phyloP scores from a whole-genome alignment of 352 stramenopile species.

The Saprolegnia parasitica region DNA sequence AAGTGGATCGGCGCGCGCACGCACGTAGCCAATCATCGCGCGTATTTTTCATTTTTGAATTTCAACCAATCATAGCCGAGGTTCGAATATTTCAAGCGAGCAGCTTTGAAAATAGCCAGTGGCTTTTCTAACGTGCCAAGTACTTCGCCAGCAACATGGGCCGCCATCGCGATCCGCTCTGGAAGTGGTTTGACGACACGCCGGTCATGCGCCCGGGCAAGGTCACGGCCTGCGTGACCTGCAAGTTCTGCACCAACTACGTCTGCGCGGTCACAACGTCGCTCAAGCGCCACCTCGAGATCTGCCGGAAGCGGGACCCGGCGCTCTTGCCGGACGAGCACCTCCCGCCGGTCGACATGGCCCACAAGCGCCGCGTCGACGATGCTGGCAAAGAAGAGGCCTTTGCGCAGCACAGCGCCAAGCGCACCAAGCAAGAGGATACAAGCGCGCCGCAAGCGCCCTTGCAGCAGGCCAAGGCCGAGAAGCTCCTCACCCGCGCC shows the following conservation, averaged over 20 bases:
- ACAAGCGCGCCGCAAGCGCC: neutral
- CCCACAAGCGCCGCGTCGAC: neutral
- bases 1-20: neutral
- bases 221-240: constrained; percentile 10
- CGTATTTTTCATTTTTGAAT: no score
- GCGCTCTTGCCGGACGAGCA: neutral
- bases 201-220: constrained; percentile 5
- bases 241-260: constrained; percentile 12
- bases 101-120: neutral
- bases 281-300: constrained; percentile 11
- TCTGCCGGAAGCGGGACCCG: constrained; percentile 6
- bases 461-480: neutral
- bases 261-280: constrained; percentile 11
- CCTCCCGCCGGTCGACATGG: constrained; percentile 3
- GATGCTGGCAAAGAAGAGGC: constrained; percentile 6
- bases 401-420: neutral
- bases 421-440: neutral
- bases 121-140: no score
- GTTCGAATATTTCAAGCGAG: no score
- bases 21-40: neutral
- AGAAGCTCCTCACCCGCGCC: constrained; percentile 2
- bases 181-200: constrained; percentile 14
- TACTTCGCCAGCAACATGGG: neutral
- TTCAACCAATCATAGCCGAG: no score
- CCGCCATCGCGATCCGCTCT: constrained; percentile 12